A percentile compares a stretch with the other conserved stretches of the same genome.
These are phyloP conservation scores for Myriosclerotinia curreyana DNA, from an alignment of 2,329 filamentous ascomycete species.

Conservation along the genomic window DNA sequence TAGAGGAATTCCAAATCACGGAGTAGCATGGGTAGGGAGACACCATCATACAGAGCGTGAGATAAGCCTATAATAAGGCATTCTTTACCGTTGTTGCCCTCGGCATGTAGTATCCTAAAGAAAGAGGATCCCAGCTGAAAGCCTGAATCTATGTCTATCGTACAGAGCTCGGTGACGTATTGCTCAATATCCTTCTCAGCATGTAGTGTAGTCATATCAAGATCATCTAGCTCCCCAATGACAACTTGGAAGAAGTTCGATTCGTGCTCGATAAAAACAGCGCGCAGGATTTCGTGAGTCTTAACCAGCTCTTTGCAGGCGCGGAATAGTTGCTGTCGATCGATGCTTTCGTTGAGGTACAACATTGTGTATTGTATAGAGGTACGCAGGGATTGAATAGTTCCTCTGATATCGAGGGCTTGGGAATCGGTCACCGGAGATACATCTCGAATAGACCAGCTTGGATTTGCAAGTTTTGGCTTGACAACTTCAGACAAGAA, in stretches of 20 bases:
- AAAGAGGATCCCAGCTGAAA: constrained; percentile 44
- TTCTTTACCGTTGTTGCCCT: constrained; percentile 32
- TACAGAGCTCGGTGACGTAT: constrained; percentile 39
- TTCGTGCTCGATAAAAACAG: constrained; percentile 41
- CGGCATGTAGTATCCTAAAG: constrained; percentile 35
- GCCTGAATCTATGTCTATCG: constrained; percentile 39
- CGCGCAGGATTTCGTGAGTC: constrained; percentile 43
- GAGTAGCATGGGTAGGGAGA: constrained; percentile 48
- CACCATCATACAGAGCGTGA: constrained; percentile 62
- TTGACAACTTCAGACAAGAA: constrained; percentile 41
- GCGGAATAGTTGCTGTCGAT: constrained; percentile 33
- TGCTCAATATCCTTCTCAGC: constrained; percentile 37
- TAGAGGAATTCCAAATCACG: constrained; percentile 29
- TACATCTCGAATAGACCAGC: constrained; percentile 43
- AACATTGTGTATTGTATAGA: constrained; percentile 43
- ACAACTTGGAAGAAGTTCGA: constrained; percentile 41
- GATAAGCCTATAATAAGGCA: constrained; percentile 46
- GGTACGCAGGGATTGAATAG: constrained; percentile 31
- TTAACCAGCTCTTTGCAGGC: constrained; percentile 36
- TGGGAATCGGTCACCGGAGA: constrained; percentile 43
- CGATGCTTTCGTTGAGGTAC: constrained; percentile 37
- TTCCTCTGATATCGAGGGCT: constrained; percentile 44
- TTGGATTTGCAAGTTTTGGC: constrained; percentile 40
- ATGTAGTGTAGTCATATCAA: constrained; percentile 33
- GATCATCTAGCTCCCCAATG: constrained; percentile 37